Evolutionary conservation across 257 asterid genomes (phyloP).

Genomic region (Solanum stenotomum): DNA sequence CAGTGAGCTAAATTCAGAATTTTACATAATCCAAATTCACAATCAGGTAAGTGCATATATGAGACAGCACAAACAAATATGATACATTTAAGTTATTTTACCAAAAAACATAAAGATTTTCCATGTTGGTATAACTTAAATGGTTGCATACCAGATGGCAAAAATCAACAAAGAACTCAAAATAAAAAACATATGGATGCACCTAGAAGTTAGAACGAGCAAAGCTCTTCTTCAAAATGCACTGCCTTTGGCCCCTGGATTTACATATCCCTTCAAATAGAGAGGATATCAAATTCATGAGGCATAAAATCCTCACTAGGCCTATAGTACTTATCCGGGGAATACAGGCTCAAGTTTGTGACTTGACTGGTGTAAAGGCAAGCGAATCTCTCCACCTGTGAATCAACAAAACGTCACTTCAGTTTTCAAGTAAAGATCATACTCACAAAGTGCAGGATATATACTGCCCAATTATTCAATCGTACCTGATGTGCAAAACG

Average conservation of each 20-base stretch:
- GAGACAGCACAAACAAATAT: not conserved
- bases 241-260: not conserved
- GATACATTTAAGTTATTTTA: not conserved
- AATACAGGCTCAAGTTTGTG: conserved; percentile 67
- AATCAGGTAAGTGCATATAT: not conserved
- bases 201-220: not conserved
- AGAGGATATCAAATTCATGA: conserved; percentile 65
- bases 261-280: conserved; percentile 15
- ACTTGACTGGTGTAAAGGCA: conserved; percentile 93
- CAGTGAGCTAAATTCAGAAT: not conserved
- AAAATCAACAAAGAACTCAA: not conserved
- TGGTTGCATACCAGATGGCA: not conserved
- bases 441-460: not conserved
- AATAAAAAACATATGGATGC: not conserved
- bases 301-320: conserved; percentile 98
- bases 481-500: conserved; percentile 97
- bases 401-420: not conserved
- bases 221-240: conserved; percentile 3
- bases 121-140: not conserved
- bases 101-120: not conserved
- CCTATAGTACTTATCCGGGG: conserved; percentile 88
- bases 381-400: conserved; percentile 94
- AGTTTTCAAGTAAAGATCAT: not conserved
- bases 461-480: not conserved
- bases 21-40: not conserved